phyloP scores from a whole-genome alignment of 768 basidiomycete species.

The Phylloporus sp. region DNA sequence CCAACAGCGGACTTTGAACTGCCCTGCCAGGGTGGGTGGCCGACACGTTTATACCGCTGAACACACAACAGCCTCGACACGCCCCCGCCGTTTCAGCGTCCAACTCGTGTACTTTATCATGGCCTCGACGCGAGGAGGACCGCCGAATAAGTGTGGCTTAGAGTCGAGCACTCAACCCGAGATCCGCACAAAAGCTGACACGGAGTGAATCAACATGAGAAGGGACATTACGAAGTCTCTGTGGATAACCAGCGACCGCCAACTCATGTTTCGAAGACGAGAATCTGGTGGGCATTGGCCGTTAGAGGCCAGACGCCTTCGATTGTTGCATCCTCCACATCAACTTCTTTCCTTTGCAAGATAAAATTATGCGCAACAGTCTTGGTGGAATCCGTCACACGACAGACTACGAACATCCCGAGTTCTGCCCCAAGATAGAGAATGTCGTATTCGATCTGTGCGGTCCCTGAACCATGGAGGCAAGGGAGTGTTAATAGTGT shows the following conservation, averaged over 20 bases:
- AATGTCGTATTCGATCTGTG: conserved; percentile 27
- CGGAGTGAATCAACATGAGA: too few relatives aligned
- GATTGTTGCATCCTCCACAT: conserved; percentile 24
- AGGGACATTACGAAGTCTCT: too few relatives aligned
- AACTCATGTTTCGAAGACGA: conserved; percentile 23
- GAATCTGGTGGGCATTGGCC: conserved; percentile 29
- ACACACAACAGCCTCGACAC: not conserved
- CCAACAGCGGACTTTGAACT: conserved; percentile 33
- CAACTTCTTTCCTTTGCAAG: conserved; percentile 27
- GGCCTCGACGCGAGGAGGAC: too few relatives aligned
- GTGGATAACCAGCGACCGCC: not conserved
- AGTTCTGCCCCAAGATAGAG: conserved; percentile 24
- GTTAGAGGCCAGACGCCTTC: conserved; percentile 30
- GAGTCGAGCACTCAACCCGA: too few relatives aligned
- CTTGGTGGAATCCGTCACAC: conserved; percentile 10
- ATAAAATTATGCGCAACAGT: conserved; percentile 29
- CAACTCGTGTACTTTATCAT: too few relatives aligned
- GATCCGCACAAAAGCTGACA: too few relatives aligned
- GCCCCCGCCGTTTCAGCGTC: too few relatives aligned
- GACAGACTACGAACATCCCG: conserved; percentile 29
- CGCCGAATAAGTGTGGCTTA: too few relatives aligned
- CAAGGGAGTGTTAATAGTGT: conserved; percentile 23
- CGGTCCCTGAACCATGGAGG: conserved; percentile 16
- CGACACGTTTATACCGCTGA: conserved; percentile 25
- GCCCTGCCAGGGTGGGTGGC: conserved; percentile 15